phyloP scores from a whole-genome alignment of 805 yeast genomes.

The Saccharomyces kudriavzevii region DNA sequence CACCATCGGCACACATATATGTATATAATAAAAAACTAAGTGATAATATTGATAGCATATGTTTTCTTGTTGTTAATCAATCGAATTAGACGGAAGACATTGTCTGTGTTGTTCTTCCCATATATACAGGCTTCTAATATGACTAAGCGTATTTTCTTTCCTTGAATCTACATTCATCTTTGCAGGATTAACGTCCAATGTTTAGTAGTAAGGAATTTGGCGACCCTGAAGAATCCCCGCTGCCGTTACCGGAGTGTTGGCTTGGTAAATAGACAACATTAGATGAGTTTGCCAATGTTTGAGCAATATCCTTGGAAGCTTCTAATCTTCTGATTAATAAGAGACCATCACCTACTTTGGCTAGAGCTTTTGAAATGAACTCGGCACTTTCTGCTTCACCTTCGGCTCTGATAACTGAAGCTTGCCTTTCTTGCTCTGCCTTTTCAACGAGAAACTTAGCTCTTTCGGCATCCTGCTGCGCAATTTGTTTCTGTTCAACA shows the following conservation, averaged over 20 bases:
- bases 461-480: slow-evolving; percentile 98
- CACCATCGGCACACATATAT: not conserved
- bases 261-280: slow-evolving; percentile 83
- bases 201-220: slow-evolving; percentile 55
- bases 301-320: slow-evolving; percentile 93
- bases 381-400: slow-evolving; percentile 99
- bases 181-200: slow-evolving; percentile 49
- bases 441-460: slow-evolving; percentile 88
- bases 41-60: not conserved
- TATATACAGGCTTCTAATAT: slow-evolving; percentile 1
- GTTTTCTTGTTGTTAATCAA: not conserved
- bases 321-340: slow-evolving; percentile 90
- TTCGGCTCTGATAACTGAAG: slow-evolving; percentile 91
- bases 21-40: not conserved
- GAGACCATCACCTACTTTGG: slow-evolving; percentile 93
- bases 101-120: not conserved
- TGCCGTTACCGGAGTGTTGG: slow-evolving; percentile 30
- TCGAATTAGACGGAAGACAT: not conserved
- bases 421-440: slow-evolving; percentile 96
- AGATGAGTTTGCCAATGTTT: slow-evolving; percentile 70
- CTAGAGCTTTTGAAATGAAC: slow-evolving; percentile 81
- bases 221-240: slow-evolving; percentile 29
- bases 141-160: not conserved
- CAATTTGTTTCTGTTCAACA: slow-evolving; percentile 97
- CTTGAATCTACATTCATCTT: not conserved